Percentiles rank a stretch among this genome's conserved stretches.
phyloP scores from a whole-genome alignment of 2,329 filamentous ascomycete genomes.

The Clarireedia homoeocarpa region DNA sequence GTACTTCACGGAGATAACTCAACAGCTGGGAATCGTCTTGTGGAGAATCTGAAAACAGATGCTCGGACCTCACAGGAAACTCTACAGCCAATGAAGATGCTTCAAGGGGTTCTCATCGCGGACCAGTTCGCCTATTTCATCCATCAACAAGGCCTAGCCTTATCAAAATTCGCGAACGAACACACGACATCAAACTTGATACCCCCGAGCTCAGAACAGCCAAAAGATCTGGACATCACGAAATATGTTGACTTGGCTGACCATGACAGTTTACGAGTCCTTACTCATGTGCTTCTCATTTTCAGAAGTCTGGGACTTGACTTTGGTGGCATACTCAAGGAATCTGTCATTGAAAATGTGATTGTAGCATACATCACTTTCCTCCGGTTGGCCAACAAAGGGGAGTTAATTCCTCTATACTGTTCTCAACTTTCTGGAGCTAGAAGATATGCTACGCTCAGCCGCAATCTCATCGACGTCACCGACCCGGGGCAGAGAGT shows the following conservation, averaged over 20 bases:
- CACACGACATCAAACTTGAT: constrained; percentile 37
- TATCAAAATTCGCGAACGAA: constrained; percentile 41
- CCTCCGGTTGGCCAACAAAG: constrained; percentile 62
- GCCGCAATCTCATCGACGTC: constrained; percentile 68
- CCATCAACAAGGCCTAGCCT: constrained; percentile 48
- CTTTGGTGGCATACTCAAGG: constrained; percentile 33
- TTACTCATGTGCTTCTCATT: constrained; percentile 63
- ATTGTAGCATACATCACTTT: constrained; percentile 76
- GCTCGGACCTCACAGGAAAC: constrained; percentile 50
- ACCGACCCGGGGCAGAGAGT: constrained; percentile 56
- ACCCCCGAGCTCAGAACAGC: constrained; percentile 32
- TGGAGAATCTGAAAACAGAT: constrained; percentile 52
- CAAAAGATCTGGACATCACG: constrained; percentile 31
- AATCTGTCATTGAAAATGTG: constrained; percentile 55
- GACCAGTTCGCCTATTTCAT: constrained; percentile 51
- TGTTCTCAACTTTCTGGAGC: constrained; percentile 65
- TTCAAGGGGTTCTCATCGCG: constrained; percentile 69
- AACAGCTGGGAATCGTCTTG: constrained; percentile 48
- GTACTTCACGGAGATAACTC: constrained; percentile 51
- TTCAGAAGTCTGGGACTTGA: constrained; percentile 52
- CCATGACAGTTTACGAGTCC: constrained; percentile 57
- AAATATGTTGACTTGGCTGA: constrained; percentile 50
- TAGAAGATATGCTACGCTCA: constrained; percentile 63
- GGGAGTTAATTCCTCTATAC: constrained; percentile 79
- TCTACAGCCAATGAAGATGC: constrained; percentile 58